These are phyloP conservation scores for Capsicum baccatum DNA, from an alignment of 257 asterid genomes.

Conservation along the genomic window DNA sequence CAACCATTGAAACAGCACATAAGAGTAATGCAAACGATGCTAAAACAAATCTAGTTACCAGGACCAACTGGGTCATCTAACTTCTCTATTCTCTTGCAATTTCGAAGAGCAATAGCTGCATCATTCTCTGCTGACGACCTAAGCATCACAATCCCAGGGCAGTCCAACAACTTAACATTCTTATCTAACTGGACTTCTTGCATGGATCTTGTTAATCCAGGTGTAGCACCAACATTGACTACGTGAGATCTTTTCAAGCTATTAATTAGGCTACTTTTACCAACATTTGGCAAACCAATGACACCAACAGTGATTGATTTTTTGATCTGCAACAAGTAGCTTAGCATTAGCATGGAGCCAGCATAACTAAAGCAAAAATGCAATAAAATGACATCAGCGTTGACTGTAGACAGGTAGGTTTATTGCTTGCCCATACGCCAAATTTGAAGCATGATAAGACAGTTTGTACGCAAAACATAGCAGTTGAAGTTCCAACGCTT, in stretches of 20 bases:
- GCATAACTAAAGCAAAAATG: neutral
- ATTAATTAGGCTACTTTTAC: conserved; percentile 94
- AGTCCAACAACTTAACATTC: conserved; percentile 81
- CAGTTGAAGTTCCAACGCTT: neutral
- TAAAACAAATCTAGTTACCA: conserved; percentile 48
- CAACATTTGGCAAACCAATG: conserved; percentile 97
- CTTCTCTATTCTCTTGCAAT: conserved; percentile 95
- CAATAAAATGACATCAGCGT: neutral
- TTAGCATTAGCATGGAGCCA: conserved; percentile 24
- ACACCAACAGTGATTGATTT: conserved; percentile 91
- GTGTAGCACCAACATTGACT: conserved; percentile 92
- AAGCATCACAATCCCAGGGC: conserved; percentile 97
- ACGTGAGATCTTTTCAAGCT: conserved; percentile 91
- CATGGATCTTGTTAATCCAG: conserved; percentile 91
- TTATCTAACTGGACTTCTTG: conserved; percentile 94
- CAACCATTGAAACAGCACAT: neutral
- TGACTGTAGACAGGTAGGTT: neutral
- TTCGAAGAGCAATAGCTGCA: conserved; percentile 83
- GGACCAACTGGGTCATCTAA: conserved; percentile 88
- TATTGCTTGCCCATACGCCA: neutral
- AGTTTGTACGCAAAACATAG: neutral
- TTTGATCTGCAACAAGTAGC: conserved; percentile 65
- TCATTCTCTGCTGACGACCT: conserved; percentile 66
- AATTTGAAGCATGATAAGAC: neutral
- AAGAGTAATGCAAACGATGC: conserved; percentile 22